These are phyloP conservation scores for Fonsecaea pedrosoi DNA, from an alignment of 2,329 filamentous ascomycete species.

Conservation along the genomic window DNA sequence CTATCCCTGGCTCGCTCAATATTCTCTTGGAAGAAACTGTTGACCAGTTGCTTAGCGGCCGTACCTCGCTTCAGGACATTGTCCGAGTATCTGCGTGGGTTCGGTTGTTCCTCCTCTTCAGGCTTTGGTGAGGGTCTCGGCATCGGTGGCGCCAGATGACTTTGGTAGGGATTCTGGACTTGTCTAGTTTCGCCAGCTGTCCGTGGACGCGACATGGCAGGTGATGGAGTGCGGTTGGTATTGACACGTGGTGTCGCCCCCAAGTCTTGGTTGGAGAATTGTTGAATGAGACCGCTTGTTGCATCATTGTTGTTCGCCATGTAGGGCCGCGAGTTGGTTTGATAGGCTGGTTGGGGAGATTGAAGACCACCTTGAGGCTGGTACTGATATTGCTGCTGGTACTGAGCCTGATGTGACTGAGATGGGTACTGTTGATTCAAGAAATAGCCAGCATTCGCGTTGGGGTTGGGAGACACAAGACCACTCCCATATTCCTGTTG, in stretches of 20 bases:
- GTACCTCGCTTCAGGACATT: conserved; percentile 77
- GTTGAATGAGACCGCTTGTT: conserved; percentile 89
- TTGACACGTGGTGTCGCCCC: conserved; percentile 73
- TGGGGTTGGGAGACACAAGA: conserved; percentile 48
- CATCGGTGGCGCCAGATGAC: conserved; percentile 73
- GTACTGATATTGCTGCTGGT: conserved; percentile 61
- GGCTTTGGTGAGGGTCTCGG: conserved; percentile 64
- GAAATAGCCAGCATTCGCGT: conserved; percentile 64
- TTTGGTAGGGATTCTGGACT: conserved; percentile 59
- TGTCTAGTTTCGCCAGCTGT: conserved; percentile 77
- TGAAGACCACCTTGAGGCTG: conserved; percentile 62
- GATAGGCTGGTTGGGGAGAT: conserved; percentile 63
- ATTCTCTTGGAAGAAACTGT: conserved; percentile 95
- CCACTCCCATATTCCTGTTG: conserved; percentile 66
- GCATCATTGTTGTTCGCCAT: conserved; percentile 72
- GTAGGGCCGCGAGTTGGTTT: conserved; percentile 46
- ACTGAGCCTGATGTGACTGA: conserved; percentile 59
- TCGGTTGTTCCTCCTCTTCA: conserved; percentile 75
- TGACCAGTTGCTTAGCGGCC: conserved; percentile 69
- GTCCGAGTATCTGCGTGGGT: conserved; percentile 86
- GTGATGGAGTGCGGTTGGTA: conserved; percentile 72
- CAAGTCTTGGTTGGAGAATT: conserved; percentile 96
- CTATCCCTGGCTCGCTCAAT: conserved; percentile 94
- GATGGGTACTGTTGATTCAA: conserved; percentile 64
- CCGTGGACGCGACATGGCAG: conserved; percentile 71